Conservation (phyloP, 108 stramenopile species). For the Conticribra guillardii region DNA sequence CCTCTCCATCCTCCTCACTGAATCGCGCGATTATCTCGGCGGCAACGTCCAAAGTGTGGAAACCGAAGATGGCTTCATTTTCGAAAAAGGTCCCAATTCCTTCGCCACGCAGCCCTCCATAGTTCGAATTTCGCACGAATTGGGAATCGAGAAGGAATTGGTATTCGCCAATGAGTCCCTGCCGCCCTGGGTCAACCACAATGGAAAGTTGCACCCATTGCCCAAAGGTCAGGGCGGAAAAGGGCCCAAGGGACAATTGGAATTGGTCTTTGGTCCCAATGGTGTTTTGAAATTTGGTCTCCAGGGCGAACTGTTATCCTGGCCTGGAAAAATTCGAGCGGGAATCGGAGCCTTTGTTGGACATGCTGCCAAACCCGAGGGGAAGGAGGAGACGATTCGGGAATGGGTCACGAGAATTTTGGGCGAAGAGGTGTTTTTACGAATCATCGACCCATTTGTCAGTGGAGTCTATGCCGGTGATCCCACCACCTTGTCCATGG, state of each 20-base stretch:
- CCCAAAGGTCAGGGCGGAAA: constrained; percentile 88
- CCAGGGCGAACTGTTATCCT: constrained; percentile 79
- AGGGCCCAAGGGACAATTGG: constrained; percentile 81
- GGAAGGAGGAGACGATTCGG: constrained; percentile 91
- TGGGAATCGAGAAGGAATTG: constrained; percentile 87
- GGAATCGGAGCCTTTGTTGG: constrained; percentile 91
- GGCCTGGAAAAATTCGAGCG: constrained; percentile 96
- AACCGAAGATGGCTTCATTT: constrained; percentile 76
- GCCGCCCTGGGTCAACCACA: constrained; percentile 87
- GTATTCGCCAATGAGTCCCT: constrained; percentile 91
- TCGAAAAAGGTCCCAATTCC: constrained; percentile 96
- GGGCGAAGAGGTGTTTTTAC: constrained; percentile 90
- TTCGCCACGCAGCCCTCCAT: constrained; percentile 92
- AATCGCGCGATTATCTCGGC: constrained; percentile 85
- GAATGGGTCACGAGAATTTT: constrained; percentile 93
- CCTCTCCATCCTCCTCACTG: constrained; percentile 76
- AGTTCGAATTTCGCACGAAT: constrained; percentile 86
- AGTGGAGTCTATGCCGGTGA: constrained; percentile 97
- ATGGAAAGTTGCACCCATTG: constrained; percentile 92
- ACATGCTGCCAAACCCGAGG: constrained; percentile 65
- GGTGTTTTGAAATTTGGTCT: constrained; percentile 82
- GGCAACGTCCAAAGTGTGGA: constrained; percentile 89
- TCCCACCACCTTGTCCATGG: constrained; percentile 90
- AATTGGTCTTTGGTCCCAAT: constrained; percentile 81
- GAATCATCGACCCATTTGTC: constrained; percentile 96